A percentile compares a stretch with the other conserved stretches of the same genome.
phyloP scores from a whole-genome alignment of 805 yeast species.

The Wickerhamiella azymoides region DNA sequence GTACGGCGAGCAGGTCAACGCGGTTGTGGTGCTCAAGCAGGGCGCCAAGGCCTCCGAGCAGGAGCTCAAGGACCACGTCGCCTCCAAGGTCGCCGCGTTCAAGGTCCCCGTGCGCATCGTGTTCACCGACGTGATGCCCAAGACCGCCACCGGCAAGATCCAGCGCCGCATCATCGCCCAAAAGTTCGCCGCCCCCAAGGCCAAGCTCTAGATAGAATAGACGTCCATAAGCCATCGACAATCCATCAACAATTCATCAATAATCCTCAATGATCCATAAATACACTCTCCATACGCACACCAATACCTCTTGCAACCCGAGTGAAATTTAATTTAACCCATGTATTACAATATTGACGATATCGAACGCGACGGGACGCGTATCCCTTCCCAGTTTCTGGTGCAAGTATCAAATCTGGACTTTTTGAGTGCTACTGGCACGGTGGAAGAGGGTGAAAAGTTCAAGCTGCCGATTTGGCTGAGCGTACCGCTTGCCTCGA shows the following conservation, averaged over 20 bases:
- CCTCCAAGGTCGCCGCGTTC: slow-evolving; percentile 36
- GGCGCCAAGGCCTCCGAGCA: slow-evolving; percentile 26
- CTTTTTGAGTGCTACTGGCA: slow-evolving; percentile 44
- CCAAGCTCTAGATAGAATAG: slow-evolving; percentile 27
- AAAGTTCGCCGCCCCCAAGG: slow-evolving; percentile 27
- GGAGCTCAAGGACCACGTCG: slow-evolving; percentile 36
- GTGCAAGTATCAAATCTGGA: slow-evolving; percentile 78
- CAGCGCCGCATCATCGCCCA: slow-evolving; percentile 52
- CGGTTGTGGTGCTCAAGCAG: slow-evolving; percentile 46
- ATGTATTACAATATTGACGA: slow-evolving; percentile 25
- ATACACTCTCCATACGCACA: no score
- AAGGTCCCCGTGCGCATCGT: slow-evolving; percentile 47
- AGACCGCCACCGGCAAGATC: slow-evolving; percentile 67
- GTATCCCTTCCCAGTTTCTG: slow-evolving; percentile 67
- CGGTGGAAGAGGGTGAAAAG: slow-evolving; percentile 33
- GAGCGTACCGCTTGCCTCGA: slow-evolving; percentile 59
- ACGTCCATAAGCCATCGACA: no score
- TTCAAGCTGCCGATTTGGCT: slow-evolving; percentile 66
- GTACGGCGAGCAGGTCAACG: slow-evolving; percentile 60
- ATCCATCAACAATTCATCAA: no score
- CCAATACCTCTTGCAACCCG: no score
- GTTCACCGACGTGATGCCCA: slow-evolving; percentile 50
- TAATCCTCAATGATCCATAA: no score
- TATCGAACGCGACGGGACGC: slow-evolving; percentile 30
- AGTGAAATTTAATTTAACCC: no score